phyloP scores from a whole-genome alignment of 2,329 filamentous ascomycete species.

The Botryosphaeria agaves region DNA sequence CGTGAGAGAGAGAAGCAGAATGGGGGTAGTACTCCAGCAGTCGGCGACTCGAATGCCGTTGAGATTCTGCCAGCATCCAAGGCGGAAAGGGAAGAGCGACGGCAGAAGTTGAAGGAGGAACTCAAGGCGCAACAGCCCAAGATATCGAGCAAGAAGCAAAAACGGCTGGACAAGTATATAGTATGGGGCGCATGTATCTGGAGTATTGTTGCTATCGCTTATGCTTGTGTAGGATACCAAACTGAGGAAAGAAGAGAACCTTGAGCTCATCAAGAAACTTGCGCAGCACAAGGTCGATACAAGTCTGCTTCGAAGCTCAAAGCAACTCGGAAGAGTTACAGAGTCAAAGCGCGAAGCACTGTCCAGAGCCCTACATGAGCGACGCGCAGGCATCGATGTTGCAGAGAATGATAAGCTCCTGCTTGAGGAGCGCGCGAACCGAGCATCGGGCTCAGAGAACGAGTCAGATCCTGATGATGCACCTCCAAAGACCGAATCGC shows the following conservation, averaged over 20 bases:
- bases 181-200: conserved; percentile 18
- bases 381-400: conserved; percentile 43
- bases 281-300: conserved; percentile 68
- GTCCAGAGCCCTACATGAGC: conserved; percentile 44
- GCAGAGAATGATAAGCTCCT: conserved; percentile 36
- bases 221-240: conserved; percentile 50
- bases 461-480: conserved; percentile 7
- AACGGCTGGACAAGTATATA: conserved; percentile 52
- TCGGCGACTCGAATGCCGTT: conserved; percentile 35
- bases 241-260: conserved; percentile 82
- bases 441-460: conserved; percentile 6
- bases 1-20: conserved; percentile 35
- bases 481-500: conserved; percentile 1
- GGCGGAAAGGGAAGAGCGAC: conserved; percentile 34
- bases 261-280: conserved; percentile 67
- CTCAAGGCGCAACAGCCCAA: conserved; percentile 35
- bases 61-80: conserved; percentile 30
- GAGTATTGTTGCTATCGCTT: neutral
- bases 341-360: conserved; percentile 57
- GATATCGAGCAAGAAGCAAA: conserved; percentile 47
- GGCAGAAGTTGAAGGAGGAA: conserved; percentile 34
- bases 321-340: conserved; percentile 52
- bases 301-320: conserved; percentile 60
- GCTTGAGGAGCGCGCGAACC: conserved; percentile 23
- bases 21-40: conserved; percentile 16